phyloP scores from a whole-genome alignment of 441 rosid genomes.

The Syzygium malaccense region DNA sequence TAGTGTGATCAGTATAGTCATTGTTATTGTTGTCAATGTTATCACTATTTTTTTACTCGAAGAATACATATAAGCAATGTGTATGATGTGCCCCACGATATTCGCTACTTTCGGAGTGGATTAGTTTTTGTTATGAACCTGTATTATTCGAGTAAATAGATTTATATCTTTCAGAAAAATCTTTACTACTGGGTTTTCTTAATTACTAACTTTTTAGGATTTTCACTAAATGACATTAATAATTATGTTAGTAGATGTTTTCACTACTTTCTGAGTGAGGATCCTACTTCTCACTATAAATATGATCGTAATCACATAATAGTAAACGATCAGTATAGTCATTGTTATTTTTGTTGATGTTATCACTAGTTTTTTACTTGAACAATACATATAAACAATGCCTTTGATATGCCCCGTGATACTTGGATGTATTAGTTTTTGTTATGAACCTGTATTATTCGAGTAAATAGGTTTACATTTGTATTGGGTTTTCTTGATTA shows the following conservation, averaged over 20 bases:
- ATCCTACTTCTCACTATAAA: not conserved
- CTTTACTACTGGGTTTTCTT: not conserved
- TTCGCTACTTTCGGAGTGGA: not conserved
- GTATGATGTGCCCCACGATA: not conserved
- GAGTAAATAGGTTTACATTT: not conserved
- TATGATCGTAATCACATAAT: not conserved
- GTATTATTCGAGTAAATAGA: not conserved
- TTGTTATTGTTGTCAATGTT: not conserved
- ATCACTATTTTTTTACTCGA: not conserved
- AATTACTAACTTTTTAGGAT: not conserved
- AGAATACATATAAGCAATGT: not conserved
- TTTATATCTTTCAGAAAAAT: not conserved
- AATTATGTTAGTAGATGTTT: not conserved
- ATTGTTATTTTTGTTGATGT: not conserved
- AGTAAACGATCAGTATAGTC: not conserved
- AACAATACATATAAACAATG: not conserved
- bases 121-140: not conserved
- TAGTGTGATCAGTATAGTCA: too few relatives aligned
- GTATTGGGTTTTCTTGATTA: not conserved
- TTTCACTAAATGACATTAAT: too few relatives aligned
- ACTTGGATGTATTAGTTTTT: not conserved
- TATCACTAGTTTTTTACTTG: not conserved
- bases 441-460: not conserved
- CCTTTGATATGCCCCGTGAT: not conserved
- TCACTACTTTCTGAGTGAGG: not conserved